Base-by-base conservation (phyloP, 1,284 basidiomycete species). In the Trichosporon coremiiforme region DNA sequence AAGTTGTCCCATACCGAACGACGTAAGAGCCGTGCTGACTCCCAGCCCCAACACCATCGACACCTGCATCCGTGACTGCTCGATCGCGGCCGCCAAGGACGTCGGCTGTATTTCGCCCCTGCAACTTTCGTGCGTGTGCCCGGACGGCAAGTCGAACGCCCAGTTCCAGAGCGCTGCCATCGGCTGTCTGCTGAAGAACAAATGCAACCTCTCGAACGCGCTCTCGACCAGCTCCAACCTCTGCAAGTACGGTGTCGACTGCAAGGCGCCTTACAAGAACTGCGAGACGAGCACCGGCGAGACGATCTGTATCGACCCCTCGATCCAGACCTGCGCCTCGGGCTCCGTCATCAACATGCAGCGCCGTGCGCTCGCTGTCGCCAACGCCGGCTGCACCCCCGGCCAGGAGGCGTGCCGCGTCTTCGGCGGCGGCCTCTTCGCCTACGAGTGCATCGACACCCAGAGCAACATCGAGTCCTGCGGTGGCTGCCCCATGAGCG, bases 241-340 rank as follows among this genome's bases (percentile, higher is more conserved):
- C 6, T 66, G 66, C 55, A 20, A 35, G 17, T 15, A 45, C 33
- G 66, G 66, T 20, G 55, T 66, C 25, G 25, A 38, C 41, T 66
- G 65, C 65, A 8, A 5, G 5, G 12, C 65, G 15, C 12, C 64
- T 22, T 66, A 20, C 31, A 25, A 33, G 17, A 36, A 55, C 31
- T 66, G 65, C 20, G 47, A 20, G n/a, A 53, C 47, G 20, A 53
- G 9, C 47, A 22, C 20, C 2, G 47, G 67, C 67, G 25, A 29
- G 63, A 38, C 2, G 4, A 13, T 12, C 5, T 68, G 67, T 38
- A 68, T 68, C 36, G 50, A 68, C 67, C 67, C 62, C n/a, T 20
- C 62, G 9, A 55, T 35, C 50, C 63, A 65, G 63, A 22, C 53
- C 13, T 68, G 67, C 64, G 41, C 33, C 7, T 65, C 67, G 4